Base-by-base conservation (phyloP, 768 basidiomycete species). In the Phlebiopsis flavidoalba region DNA sequence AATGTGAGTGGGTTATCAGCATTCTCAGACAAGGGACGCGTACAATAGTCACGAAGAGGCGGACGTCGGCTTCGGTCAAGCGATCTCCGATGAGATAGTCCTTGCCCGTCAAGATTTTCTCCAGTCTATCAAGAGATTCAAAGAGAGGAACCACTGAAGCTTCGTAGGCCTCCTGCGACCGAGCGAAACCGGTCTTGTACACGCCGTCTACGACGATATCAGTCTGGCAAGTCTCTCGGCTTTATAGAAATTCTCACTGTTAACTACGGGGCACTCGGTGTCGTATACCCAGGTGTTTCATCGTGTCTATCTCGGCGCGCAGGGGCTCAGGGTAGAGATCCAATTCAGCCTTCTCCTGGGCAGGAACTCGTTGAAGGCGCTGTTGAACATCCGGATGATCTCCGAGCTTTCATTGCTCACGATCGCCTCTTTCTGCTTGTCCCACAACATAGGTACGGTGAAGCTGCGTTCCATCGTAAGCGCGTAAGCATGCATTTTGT, bases 381-480 rank as follows among this genome's bases (percentile, higher is more conserved):
- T 81, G 74, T 98, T 97, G 76, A 98, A 83, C 6, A 95, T 90
- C 58, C 96, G 87, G 69, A 98, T 93, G 70, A 98, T 95, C 75
- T 98, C 96, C 1, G 89, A 86, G 65, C 87, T 89, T 71, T 99
- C 96, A 71, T 98, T 98, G 78, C 94, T 98, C 59, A 99, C 97
- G 65, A 98, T 89, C 43, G 89, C 89, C 49, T 87, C 76, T 46
- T 70, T 76, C 72, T 95, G 91, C 77, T 87, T 95, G 76, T 98
- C 97, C 92, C 93, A 99, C 8, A 99, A 79, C 36, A 93, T 75
- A 3, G 95, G 95, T 10, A 94, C 91, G 2, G 93, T 94, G 77
- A 92, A 93, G 40, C 89, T 73, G 46, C 17, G 21, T 55, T 21
- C 8, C 24, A 21, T 17, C 21, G 26, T 40, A 11, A 48, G 12